Evolutionary conservation across 306 rosid species (phyloP).

Genomic region (Betula pendula): DNA sequence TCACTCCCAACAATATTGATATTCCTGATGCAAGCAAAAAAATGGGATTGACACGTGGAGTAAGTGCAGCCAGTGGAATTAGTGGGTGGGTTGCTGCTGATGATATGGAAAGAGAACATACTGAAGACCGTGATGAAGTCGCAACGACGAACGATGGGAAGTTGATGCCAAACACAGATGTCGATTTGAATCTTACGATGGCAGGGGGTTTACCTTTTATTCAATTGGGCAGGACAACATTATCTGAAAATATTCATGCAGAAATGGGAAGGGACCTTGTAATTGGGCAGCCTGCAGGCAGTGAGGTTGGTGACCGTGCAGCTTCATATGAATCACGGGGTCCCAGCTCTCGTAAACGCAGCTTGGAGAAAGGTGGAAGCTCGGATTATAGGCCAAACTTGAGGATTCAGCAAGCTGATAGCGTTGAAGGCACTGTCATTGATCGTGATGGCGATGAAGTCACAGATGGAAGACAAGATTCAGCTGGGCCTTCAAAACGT

Average conservation of each 20-base stretch:
- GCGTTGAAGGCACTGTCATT: constrained; percentile 96
- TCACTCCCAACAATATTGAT: constrained; percentile 66
- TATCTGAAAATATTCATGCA: constrained; percentile 62
- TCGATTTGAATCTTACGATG: constrained; percentile 93
- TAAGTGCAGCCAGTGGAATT: constrained; percentile 98
- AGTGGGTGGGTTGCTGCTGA: constrained; percentile 94
- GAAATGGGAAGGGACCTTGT: constrained; percentile 98
- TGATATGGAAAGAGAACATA: constrained; percentile 82
- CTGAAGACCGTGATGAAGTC: constrained; percentile 95
- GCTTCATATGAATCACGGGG: constrained; percentile 98
- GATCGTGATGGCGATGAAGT: constrained; percentile 98
- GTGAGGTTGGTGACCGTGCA: constrained; percentile 96
- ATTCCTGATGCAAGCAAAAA: constrained; percentile 86
- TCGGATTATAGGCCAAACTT: constrained; percentile 70
- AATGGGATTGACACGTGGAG: constrained; percentile 97
- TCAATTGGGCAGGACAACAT: constrained; percentile 62
- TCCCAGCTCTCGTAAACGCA: constrained; percentile 94
- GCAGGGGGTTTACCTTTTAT: constrained; percentile 67
- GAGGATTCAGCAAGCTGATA: constrained; percentile 92
- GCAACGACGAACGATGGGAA: constrained; percentile 74
- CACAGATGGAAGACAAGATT: constrained; percentile 78
- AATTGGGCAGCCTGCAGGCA: constrained; percentile 95
- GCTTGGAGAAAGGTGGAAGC: constrained; percentile 85
- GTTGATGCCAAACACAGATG: constrained; percentile 49
- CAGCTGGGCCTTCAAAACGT: constrained; percentile 95